phyloP scores from a whole-genome alignment of 2,329 filamentous ascomycete species.

The Trichoderma sp. region DNA sequence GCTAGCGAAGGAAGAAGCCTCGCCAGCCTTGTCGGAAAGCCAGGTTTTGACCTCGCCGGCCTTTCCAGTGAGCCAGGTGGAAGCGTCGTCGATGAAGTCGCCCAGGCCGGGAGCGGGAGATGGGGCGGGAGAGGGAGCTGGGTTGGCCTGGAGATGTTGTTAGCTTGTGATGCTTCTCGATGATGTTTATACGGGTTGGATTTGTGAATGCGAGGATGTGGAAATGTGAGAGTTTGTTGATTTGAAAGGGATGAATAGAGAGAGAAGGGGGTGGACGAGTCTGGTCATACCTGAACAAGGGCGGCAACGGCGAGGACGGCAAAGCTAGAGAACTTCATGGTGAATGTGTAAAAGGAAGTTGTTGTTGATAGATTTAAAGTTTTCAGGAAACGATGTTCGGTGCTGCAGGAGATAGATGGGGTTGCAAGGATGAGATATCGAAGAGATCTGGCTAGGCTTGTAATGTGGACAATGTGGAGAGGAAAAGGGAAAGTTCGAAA shows the following conservation, averaged over 20 bases:
- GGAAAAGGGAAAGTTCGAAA: background rate
- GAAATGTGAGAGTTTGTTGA: background rate
- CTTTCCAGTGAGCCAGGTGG: constrained; percentile 19
- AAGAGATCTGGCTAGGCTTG: background rate
- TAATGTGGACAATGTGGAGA: background rate
- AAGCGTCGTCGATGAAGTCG: constrained; percentile 18
- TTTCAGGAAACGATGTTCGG: background rate
- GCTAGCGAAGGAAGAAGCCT: constrained; percentile 9
- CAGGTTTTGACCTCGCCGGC: constrained; percentile 18
- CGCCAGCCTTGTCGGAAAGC: constrained; percentile 1
- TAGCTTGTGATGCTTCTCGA: background rate
- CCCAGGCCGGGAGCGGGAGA: constrained; percentile 16
- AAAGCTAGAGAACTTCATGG: constrained; percentile 40
- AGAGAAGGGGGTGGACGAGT: background rate
- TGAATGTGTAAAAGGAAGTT: constrained; percentile 14
- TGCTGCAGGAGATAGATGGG: background rate
- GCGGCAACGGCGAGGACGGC: constrained; percentile 34
- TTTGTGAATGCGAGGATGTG: background rate
- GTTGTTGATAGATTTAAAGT: background rate
- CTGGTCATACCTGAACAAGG: constrained; percentile 30
- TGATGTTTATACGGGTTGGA: background rate
- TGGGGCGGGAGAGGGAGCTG: constrained; percentile 21
- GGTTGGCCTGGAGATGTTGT: background rate
- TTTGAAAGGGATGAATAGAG: background rate
- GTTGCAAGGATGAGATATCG: background rate